These are phyloP conservation scores for Alisma plantagoaquatica DNA, from an alignment of 106 monocot species.

Conservation along the genomic window DNA sequence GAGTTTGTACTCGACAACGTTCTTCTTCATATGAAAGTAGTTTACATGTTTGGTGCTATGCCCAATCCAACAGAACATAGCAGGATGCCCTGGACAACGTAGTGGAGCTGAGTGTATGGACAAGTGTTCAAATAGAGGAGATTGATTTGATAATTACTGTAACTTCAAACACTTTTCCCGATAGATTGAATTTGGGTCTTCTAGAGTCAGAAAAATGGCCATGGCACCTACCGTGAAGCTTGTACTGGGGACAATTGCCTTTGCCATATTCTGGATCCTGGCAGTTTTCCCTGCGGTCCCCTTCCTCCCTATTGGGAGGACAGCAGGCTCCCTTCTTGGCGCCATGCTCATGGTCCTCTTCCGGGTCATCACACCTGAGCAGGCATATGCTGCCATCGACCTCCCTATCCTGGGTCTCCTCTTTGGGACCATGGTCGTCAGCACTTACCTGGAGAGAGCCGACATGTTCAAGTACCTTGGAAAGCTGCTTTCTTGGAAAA, in stretches of 20 bases:
- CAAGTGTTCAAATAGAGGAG: no score
- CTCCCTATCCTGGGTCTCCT: constrained; percentile 92
- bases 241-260: constrained; percentile 71
- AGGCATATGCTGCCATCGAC: constrained; percentile 77
- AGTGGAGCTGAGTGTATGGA: no score
- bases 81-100: no score
- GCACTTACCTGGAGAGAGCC: constrained; percentile 67
- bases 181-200: no score
- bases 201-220: no score
- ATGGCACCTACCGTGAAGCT: constrained; percentile 43
- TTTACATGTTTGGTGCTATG: no score
- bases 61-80: no score
- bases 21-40: no score
- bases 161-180: no score
- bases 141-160: no score
- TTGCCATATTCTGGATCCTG: constrained; percentile 75
- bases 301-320: constrained; percentile 77
- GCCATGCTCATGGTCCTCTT: constrained; percentile 82
- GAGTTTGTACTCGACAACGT: no score
- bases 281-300: constrained; percentile 86
- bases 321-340: constrained; percentile 70
- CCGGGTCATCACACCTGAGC: constrained; percentile 51
- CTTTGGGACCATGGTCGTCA: constrained; percentile 94
- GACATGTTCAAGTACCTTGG: constrained; percentile 79
- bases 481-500: constrained; percentile 60